A percentile compares a stretch with the other conserved stretches of the same genome.
These are phyloP conservation scores for Diaporthe sp. DNA, from an alignment of 2,329 filamentous ascomycete genomes.

Conservation along the genomic window DNA sequence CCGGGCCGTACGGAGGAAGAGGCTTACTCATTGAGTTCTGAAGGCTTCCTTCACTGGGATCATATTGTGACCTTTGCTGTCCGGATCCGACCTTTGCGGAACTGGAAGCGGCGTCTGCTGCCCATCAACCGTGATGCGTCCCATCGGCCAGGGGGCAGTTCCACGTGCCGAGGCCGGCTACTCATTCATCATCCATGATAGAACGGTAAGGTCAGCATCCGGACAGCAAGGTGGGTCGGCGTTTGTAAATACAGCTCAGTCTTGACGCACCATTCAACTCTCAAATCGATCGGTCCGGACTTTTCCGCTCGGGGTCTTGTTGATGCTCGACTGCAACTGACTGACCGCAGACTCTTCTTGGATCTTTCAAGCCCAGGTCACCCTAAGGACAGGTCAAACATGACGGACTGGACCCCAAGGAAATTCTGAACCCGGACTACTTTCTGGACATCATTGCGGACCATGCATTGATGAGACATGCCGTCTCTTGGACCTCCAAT, in stretches of 20 bases:
- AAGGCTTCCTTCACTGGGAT: neutral
- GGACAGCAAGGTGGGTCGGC: constrained; percentile 69
- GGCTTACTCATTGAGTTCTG: constrained; percentile 43
- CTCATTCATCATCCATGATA: constrained; percentile 50
- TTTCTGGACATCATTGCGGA: constrained; percentile 10
- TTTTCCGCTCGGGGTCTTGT: neutral
- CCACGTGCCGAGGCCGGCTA: constrained; percentile 46
- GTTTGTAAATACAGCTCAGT: constrained; percentile 68
- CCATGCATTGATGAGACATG: constrained; percentile 27
- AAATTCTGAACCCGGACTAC: neutral
- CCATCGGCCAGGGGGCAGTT: constrained; percentile 43
- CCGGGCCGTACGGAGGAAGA: constrained; percentile 50
- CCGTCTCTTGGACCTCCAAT: constrained; percentile 32
- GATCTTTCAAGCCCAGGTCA: neutral
- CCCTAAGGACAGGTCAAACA: neutral
- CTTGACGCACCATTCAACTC: constrained; percentile 48
- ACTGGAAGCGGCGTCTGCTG: constrained; percentile 11
- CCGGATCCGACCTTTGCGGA: constrained; percentile 52
- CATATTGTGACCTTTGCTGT: constrained; percentile 55
- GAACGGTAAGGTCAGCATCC: constrained; percentile 55
- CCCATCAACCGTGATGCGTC: constrained; percentile 19
- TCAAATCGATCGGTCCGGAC: constrained; percentile 17
- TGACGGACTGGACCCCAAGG: constrained; percentile 13
- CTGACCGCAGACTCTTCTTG: constrained; percentile 32
- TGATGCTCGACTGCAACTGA: constrained; percentile 27